A percentile compares a stretch with the other conserved stretches of the same genome.
These are phyloP conservation scores for Onygenales sp. DNA, from an alignment of 2,329 filamentous ascomycete genomes.

Conservation along the genomic window DNA sequence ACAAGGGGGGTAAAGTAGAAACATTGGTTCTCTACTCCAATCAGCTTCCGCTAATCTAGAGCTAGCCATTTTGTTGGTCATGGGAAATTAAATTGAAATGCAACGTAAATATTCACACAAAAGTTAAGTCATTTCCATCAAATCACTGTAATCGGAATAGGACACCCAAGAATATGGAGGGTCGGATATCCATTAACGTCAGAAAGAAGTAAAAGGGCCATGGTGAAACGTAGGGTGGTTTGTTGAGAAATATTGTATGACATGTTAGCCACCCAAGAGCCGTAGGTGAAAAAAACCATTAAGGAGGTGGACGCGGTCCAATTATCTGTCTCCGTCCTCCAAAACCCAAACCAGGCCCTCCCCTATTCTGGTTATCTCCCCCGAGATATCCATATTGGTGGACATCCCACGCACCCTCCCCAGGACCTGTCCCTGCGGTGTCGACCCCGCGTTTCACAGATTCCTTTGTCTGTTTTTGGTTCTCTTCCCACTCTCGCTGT, in stretches of 20 bases:
- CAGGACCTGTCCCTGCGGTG: constrained; percentile 39
- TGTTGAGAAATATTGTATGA: background rate
- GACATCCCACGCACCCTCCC: constrained; percentile 48
- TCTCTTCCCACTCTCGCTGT: constrained; percentile 56
- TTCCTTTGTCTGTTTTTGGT: constrained; percentile 42
- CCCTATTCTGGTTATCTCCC: constrained; percentile 52
- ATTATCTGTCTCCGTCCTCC: constrained; percentile 53
- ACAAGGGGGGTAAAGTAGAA: no score
- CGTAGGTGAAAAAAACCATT: constrained; percentile 5
- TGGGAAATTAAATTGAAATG: no score
- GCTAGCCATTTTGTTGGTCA: no score
- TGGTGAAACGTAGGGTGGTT: background rate
- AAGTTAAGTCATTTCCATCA: no score
- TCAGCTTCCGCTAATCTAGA: no score
- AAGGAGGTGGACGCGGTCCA: constrained; percentile 46
- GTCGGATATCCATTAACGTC: no score
- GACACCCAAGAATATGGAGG: no score
- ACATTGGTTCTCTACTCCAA: no score
- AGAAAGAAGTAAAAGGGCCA: no score
- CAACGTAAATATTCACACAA: no score
- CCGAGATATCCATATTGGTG: constrained; percentile 57
- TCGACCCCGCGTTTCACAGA: constrained; percentile 36
- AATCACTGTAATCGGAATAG: no score
- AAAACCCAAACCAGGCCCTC: constrained; percentile 41
- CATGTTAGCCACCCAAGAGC: background rate